Evolutionary conservation across 75 land plant genomes (phyloP).

Genomic region (Ceratopteris richardii): DNA sequence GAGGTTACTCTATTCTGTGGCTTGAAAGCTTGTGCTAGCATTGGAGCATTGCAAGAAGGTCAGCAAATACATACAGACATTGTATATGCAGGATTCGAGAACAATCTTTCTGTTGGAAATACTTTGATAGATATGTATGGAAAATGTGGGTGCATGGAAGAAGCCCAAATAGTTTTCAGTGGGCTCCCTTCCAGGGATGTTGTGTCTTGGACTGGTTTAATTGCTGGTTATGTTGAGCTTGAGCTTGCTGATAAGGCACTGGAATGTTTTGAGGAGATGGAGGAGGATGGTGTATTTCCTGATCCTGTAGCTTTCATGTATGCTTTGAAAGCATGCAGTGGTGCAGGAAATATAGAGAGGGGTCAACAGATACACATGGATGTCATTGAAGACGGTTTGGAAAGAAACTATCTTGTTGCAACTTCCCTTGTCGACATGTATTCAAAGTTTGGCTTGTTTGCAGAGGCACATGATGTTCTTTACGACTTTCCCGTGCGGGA

Average conservation of each 20-base stretch:
- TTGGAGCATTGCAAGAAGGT: conserved; percentile 16
- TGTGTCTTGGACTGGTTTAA: conserved; percentile 55
- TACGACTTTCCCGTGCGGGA: conserved; percentile 9
- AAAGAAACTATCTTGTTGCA: conserved; percentile 25
- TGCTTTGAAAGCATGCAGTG: conserved; percentile 43
- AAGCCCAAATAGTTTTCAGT: conserved; percentile 43
- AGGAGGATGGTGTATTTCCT: conserved; percentile 5
- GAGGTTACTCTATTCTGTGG: conserved; percentile 33
- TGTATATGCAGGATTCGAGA: conserved; percentile 22
- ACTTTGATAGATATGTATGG: conserved; percentile 32
- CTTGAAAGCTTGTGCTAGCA: conserved; percentile 44
- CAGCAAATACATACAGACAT: conserved; percentile 8
- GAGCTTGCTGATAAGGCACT: conserved; percentile 32
- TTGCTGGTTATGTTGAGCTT: conserved; percentile 22
- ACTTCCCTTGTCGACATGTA: conserved; percentile 60
- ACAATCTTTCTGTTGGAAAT: conserved; percentile 6
- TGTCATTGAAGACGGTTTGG: conserved; percentile 21
- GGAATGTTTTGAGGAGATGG: conserved; percentile 23
- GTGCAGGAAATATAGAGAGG: conserved; percentile 20
- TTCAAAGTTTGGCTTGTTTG: conserved; percentile 49
- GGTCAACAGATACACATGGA: conserved; percentile 36
- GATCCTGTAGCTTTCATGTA: conserved; percentile 40
- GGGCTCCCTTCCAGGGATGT: conserved; percentile 23
- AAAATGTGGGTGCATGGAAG: conserved; percentile 26
- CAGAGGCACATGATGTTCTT: conserved; percentile 31